Percentiles rank a stretch among this genome's conserved stretches.
phyloP scores from a whole-genome alignment of 306 rosid species.

The Vigna reflexopilosa region DNA sequence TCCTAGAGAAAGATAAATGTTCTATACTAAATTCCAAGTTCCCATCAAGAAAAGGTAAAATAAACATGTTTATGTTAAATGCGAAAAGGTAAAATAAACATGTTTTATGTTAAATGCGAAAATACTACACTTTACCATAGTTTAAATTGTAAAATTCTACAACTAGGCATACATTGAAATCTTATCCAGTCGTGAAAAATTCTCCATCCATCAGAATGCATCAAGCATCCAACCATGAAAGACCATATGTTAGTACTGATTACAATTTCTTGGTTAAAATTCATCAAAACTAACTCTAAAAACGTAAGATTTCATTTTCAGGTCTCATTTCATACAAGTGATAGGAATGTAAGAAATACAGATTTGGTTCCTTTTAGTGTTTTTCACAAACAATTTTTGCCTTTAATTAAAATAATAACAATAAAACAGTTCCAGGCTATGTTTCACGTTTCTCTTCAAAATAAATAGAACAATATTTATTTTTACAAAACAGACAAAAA shows the following conservation, averaged over 20 bases:
- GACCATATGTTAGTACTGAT: background rate
- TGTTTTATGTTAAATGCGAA: constrained; percentile 17
- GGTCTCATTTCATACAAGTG: constrained; percentile 25
- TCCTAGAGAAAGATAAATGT: constrained; percentile 25
- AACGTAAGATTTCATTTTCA: constrained; percentile 11
- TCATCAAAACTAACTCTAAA: constrained; percentile 8
- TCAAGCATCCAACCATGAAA: constrained; percentile 13
- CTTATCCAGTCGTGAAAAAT: constrained; percentile 35
- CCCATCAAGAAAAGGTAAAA: constrained; percentile 9
- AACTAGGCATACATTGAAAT: constrained; percentile 19
- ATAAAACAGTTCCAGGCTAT: constrained; percentile 21
- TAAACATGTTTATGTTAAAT: background rate
- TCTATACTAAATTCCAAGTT: background rate
- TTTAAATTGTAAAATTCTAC: background rate
- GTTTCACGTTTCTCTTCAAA: background rate
- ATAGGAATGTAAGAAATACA: constrained; percentile 16
- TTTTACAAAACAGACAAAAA: constrained; percentile 33
- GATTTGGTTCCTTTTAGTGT: constrained; percentile 11
- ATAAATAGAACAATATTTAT: constrained; percentile 9
- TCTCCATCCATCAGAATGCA: constrained; percentile 27
- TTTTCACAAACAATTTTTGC: constrained; percentile 7
- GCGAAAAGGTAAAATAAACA: constrained; percentile 11
- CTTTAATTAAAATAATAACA: background rate
- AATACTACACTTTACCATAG: constrained; percentile 21
- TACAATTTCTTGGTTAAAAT: constrained; percentile 10